Base-by-base conservation (phyloP, 306 rosid species). In the Glycyrrhiza uralensis region DNA sequence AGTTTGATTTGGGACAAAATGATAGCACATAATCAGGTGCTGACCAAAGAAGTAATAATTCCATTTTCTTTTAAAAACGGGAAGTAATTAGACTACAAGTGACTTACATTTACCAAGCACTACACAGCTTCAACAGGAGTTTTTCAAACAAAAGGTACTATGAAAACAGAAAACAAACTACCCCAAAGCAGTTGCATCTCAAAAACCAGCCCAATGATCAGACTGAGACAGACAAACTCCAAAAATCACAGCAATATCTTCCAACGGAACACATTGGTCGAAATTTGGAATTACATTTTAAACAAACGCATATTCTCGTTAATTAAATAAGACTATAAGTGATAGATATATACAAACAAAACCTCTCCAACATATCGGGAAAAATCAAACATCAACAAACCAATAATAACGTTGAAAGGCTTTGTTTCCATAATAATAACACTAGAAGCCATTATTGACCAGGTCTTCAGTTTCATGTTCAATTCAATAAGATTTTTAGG, bases 401-500 rank as follows among this genome's bases (percentile, higher is more conserved):
- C 61, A 24, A 60, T 33, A 38, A 41, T 1, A 46, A 68, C 56
- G 32, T 18, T 9, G 18, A 35, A 72, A 22, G 12, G 7, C 12
- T 29, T 39, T 41, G 23, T 3, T 23, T 13, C 26, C 26, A 23
- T 24, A 18, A 3, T 3, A 9, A 38, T 9, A 23, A 12, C 2
- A 33, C 62, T 41, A 4, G n/a, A n/a, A 35, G 3, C 52, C 24
- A 61, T 61, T 50, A 50, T 39, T 49, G 50, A 74, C 4, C 38
- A 65, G 0, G 1, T 42, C 23, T 51, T 58, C 54, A 50, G 59
- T 6, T 26, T 69, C 67, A 72, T n/a, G 30, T 41, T 52, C 73
- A 54, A n/a, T 29, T n/a, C 15, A 76, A 42, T 66, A 55, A 52
- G 64, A 23, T 19, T 66, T 76, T 4, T 56, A 66, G 30, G 17